Evolutionary conservation across 441 rosid genomes (phyloP), one percentile per base, ranked within the genome.

Genomic region (Arabidopsis hybrid): DNA sequence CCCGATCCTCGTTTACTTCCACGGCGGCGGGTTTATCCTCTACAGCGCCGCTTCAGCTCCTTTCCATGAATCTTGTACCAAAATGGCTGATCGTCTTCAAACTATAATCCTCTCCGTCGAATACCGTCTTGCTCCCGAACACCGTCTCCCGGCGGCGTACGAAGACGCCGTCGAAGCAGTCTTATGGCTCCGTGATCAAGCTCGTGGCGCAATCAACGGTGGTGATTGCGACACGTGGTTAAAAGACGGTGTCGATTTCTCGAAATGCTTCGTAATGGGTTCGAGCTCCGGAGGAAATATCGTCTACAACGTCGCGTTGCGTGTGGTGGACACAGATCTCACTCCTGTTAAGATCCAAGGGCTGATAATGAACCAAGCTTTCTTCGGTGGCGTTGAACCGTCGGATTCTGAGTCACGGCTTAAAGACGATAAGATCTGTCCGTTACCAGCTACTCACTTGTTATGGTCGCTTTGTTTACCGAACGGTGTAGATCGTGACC

Each of bases 121-220:
- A 5, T 91, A 93, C 69, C 93, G 97, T 60, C 88, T 93, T 1
- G 78, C 88, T 12, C 98, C 96, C 3, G 98, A 92, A 42, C 86
- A 91, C 80, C 90, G 92, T 73, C 98, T 93, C 65, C 98, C 97
- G 0, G 92, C 91, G 2, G 96, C 97, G 12, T 93, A 88, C 81
- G 91, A 88, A 1, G 98, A 91, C 59, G 93, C 89, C 16, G 56
- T 85, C 45, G 92, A 89, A 6, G 78, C 97, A 2, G 76, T 93
- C 71, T 40, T 17, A 62, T 93, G 98, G 98, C 81, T 87, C 68
- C 83, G 84, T 4, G 75, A 82, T 21, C 92, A 86, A 75, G 92
- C 86, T 5, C 18, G 66, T 11, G 81, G 13, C 6, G 60, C 26
- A 62, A 49, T 35, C 66, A 74, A 39, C 43, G 79, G 83, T 6